Base-by-base conservation (phyloP, 306 rosid genomes). In the Aeschynomene evenia region DNA sequence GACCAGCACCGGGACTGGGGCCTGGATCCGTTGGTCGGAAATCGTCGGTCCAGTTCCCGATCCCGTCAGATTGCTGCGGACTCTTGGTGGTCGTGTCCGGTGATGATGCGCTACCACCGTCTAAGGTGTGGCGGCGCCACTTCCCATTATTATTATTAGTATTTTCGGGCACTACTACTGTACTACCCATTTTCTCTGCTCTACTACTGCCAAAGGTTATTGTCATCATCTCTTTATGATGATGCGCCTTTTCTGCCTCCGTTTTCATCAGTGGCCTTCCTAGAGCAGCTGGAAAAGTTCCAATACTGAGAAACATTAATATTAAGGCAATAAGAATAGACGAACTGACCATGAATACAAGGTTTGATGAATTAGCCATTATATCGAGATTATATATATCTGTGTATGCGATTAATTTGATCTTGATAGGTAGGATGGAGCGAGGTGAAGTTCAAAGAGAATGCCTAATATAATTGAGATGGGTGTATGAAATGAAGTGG, bases 1-100 rank as follows among this genome's bases (percentile, higher is more conserved):
- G 90, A 5, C 95, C 95, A 4, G 86, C 90, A 4, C 97, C 95
- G 11, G 95, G 97, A 45, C 92, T 86, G 76, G 84, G 89, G 16
- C 97, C 95, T 0, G 95, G 90, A 0, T 73, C 63, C 4, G 95
- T 86, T 1, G 97, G 84, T 15, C 89, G 85, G 40, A 65, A 81
- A 68, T 81, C 85, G 15, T 80, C 84, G 4, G 13, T 57, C 46
- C 48, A 13, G 2, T 18, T 58, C 6, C 16, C 61, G 1, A 61
- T 14, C 33, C 43, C 70, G 11, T 29, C 56, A 10, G 7, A 18
- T 37, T 15, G 34, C 4, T 24, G 18, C 6, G 19, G 12, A 63
- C 36, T 52, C 5, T 15, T 29, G 37, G 22, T 13, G n/a, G n/a
- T n/a, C n/a, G n/a, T n/a, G 16, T 8, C 18, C 5, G 29, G 23